Percentiles rank a stretch among this genome's conserved stretches.
These are phyloP conservation scores for Candida broadrunensis DNA, from an alignment of 805 yeast genomes.

Conservation along the genomic window DNA sequence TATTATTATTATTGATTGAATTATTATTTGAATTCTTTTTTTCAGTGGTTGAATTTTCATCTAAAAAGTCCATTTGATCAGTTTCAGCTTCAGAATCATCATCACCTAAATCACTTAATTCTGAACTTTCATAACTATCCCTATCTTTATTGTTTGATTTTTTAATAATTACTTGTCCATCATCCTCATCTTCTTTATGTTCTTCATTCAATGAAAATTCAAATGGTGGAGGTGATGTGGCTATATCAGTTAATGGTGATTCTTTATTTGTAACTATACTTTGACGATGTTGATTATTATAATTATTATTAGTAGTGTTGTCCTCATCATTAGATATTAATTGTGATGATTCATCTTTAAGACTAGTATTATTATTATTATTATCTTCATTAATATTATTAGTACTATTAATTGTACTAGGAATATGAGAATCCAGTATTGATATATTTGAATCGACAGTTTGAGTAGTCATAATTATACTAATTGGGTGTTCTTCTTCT, in stretches of 20 bases:
- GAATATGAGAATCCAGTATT: no score
- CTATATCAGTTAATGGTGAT: conserved; percentile 40
- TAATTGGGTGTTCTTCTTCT: no score
- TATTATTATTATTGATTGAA: conserved; percentile 9
- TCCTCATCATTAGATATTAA: neutral
- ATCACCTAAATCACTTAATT: conserved; percentile 52
- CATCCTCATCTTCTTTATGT: neutral
- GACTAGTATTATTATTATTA: neutral
- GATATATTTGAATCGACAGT: no score
- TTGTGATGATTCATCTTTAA: neutral
- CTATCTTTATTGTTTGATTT: neutral
- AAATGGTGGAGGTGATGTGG: conserved; percentile 38
- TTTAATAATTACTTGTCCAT: neutral
- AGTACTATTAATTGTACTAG: no score
- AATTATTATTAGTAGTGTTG: neutral
- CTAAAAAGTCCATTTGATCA: conserved; percentile 68
- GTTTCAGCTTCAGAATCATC: conserved; percentile 86
- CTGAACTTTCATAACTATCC: conserved; percentile 38
- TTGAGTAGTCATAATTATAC: no score
- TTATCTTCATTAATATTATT: no score
- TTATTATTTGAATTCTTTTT: no score
- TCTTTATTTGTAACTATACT: conserved; percentile 21
- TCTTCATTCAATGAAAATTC: conserved; percentile 17
- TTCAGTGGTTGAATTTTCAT: conserved; percentile 19
- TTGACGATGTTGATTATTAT: neutral